Evolutionary conservation across 2,329 filamentous ascomycete species (phyloP).

Genomic region (Chaetomiaceae sp.): DNA sequence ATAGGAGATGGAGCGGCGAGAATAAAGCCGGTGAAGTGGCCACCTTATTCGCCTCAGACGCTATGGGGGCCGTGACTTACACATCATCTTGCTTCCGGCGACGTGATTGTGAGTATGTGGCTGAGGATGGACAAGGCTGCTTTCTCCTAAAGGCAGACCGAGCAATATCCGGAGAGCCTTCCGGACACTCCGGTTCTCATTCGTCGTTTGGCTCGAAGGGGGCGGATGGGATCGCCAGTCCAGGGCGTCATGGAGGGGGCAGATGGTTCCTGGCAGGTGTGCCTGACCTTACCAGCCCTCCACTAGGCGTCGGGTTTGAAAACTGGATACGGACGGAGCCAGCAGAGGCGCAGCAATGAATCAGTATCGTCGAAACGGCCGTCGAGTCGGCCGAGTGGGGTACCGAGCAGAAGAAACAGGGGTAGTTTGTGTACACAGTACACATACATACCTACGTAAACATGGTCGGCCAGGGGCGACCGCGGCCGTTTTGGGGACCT

Average conservation of each 20-base stretch:
- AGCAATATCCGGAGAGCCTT: constrained; percentile 16
- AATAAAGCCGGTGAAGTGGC: constrained; percentile 11
- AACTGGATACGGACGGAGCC: constrained; percentile 8
- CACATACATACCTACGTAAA: no score
- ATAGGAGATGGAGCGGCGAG: constrained; percentile 11
- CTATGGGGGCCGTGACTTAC: constrained; percentile 25
- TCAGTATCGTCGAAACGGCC: constrained; percentile 17
- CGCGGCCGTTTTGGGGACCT: constrained; percentile 9
- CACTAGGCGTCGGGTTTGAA: no score
- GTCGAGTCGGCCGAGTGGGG: constrained; percentile 14
- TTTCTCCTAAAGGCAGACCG: no score
- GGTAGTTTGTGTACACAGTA: no score
- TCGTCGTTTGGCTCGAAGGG: background rate
- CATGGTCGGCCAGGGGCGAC: constrained; percentile 15
- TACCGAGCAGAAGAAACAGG: constrained; percentile 4
- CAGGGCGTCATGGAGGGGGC: background rate
- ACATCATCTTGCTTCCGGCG: constrained; percentile 23
- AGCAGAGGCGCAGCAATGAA: constrained; percentile 12
- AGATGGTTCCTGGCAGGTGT: no score
- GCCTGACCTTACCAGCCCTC: no score
- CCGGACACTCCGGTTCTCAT: constrained; percentile 11
- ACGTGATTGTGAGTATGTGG: constrained; percentile 16
- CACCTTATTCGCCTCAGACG: constrained; percentile 12
- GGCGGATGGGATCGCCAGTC: background rate
- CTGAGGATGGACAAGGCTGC: constrained; percentile 3